phyloP scores from a whole-genome alignment of 495 filamentous ascomycete species.

The Penicillium pancosmium region DNA sequence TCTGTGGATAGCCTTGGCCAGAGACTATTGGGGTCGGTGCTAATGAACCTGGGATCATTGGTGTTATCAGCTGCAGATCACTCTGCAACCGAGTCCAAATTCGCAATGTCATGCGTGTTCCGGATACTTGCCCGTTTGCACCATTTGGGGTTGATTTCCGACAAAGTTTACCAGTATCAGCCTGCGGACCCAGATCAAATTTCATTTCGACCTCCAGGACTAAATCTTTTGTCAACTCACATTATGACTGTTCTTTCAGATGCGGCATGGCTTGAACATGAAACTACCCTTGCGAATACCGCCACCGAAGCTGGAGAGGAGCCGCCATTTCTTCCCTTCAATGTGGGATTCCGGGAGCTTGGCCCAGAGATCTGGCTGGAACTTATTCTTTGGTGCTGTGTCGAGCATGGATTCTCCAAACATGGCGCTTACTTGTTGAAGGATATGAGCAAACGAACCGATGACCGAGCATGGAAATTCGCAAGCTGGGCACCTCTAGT shows the following conservation, averaged over 20 bases:
- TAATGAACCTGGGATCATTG: conserved; percentile 54
- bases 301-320: conserved; percentile 51
- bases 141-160: conserved; percentile 57
- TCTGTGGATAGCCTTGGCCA: conserved; percentile 25
- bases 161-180: conserved; percentile 57
- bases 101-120: conserved; percentile 60
- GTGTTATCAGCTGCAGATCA: conserved; percentile 54
- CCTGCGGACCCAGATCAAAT: conserved; percentile 33
- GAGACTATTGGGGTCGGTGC: conserved; percentile 30
- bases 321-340: conserved; percentile 54
- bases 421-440: conserved; percentile 56
- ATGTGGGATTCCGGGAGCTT: conserved; percentile 53
- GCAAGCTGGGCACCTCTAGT: conserved; percentile 44
- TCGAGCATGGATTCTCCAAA: conserved; percentile 60
- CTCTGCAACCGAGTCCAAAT: conserved; percentile 37
- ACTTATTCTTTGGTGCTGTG: conserved; percentile 67
- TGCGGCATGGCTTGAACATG: conserved; percentile 59
- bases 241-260: conserved; percentile 66
- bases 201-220: conserved; percentile 57
- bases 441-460: conserved; percentile 36
- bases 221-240: conserved; percentile 57
- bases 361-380: conserved; percentile 67
- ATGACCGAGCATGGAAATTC: conserved; percentile 40
- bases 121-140: conserved; percentile 63
- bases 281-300: conserved; percentile 45